Conservation (phyloP, 2,329 filamentous ascomycete species). For the Cladorrhinum sp. region DNA sequence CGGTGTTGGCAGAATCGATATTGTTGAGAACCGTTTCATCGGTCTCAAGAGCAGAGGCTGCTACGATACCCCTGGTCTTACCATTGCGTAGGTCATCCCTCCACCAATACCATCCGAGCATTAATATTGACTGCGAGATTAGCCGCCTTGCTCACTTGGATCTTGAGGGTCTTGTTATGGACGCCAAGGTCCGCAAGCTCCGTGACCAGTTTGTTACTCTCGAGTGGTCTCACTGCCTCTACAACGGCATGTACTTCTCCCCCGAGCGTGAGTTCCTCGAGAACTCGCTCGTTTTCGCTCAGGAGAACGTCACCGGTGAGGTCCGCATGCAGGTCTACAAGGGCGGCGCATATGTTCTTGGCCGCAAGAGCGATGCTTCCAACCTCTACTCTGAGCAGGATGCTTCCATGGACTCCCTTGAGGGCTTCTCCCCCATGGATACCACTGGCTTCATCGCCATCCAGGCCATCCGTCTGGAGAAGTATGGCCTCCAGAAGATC, state of each 20-base stretch:
- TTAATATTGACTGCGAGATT: conserved; percentile 19
- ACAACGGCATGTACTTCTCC: conserved; percentile 50
- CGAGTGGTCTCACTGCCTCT: conserved; percentile 46
- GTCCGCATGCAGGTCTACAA: conserved; percentile 32
- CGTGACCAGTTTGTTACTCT: conserved; percentile 57
- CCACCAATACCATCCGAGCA: neutral
- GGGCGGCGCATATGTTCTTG: conserved; percentile 43
- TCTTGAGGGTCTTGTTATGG: conserved; percentile 49
- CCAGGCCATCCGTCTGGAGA: conserved; percentile 64
- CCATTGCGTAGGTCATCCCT: conserved; percentile 19
- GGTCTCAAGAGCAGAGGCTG: conserved; percentile 78
- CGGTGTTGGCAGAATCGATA: conserved; percentile 78
- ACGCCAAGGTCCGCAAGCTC: conserved; percentile 55
- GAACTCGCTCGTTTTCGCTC: conserved; percentile 59
- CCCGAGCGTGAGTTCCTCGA: conserved; percentile 57
- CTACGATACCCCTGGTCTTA: conserved; percentile 66
- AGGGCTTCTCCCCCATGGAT: conserved; percentile 41
- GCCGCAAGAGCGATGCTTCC: conserved; percentile 42
- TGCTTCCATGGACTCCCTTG: conserved; percentile 49
- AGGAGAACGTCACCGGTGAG: conserved; percentile 46
- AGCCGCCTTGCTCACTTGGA: conserved; percentile 44
- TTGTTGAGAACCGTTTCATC: conserved; percentile 71
- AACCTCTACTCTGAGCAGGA: conserved; percentile 53
- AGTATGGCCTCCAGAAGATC: conserved; percentile 45
- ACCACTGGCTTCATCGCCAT: conserved; percentile 61